These are phyloP conservation scores for Nitzschia palea DNA, from an alignment of 108 stramenopile genomes.

Conservation along the genomic window DNA sequence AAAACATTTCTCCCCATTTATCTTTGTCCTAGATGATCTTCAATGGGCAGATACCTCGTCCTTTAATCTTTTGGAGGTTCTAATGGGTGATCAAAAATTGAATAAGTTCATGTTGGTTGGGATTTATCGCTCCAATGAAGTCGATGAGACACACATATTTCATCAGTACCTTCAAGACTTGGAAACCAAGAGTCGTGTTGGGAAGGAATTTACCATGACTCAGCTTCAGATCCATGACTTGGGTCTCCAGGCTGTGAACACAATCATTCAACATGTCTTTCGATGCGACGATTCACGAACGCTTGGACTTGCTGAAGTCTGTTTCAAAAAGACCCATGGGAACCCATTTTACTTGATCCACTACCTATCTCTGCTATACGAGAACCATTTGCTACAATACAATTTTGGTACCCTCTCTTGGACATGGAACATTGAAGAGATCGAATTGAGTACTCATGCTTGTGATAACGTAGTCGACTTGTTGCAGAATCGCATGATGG, in stretches of 20 bases:
- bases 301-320: not conserved
- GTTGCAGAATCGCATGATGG: not conserved
- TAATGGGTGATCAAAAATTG: not conserved
- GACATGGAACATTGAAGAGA: conserved; percentile 5
- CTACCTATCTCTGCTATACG: not conserved
- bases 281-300: no score
- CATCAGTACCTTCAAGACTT: not conserved
- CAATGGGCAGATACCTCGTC: conserved; percentile 26
- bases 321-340: not conserved
- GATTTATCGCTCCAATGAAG: conserved; percentile 20
- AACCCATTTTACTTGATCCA: conserved; percentile 1
- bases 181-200: no score
- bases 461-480: conserved; percentile 11
- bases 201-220: no score
- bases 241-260: no score
- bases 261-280: not conserved
- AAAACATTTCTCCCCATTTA: not conserved
- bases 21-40: conserved; percentile 15
- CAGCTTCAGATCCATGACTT: not conserved
- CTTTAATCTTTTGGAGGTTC: conserved; percentile 8
- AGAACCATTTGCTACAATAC: not conserved
- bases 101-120: conserved; percentile 6
- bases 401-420: no score
- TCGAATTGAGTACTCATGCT: not conserved
- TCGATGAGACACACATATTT: conserved; percentile 1